These are phyloP conservation scores for Chalaropsis thielavioides DNA, from an alignment of 2,329 filamentous ascomycete genomes.

Conservation along the genomic window DNA sequence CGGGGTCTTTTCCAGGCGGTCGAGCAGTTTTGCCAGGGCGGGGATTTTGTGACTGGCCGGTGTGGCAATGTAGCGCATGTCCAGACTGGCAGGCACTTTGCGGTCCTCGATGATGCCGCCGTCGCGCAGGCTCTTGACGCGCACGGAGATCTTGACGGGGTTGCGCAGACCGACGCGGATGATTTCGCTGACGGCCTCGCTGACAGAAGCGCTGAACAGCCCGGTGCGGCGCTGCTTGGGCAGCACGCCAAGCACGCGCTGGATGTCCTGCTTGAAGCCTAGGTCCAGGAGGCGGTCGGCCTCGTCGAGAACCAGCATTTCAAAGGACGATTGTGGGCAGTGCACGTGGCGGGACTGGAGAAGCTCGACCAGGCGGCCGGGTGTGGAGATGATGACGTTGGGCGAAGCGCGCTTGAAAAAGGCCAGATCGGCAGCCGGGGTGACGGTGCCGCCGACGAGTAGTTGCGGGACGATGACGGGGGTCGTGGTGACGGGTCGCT, in stretches of 20 bases:
- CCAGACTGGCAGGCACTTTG: conserved; percentile 78
- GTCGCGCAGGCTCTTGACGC: conserved; percentile 60
- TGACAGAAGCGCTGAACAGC: conserved; percentile 89
- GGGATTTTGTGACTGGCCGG: conserved; percentile 70
- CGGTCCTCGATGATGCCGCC: conserved; percentile 61
- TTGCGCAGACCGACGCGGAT: conserved; percentile 85
- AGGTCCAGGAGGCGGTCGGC: conserved; percentile 85
- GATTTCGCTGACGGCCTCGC: conserved; percentile 83
- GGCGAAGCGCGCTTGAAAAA: conserved; percentile 71
- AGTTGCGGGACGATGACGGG: conserved; percentile 68
- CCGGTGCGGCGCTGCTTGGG: conserved; percentile 91
- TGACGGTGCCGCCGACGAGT: conserved; percentile 65
- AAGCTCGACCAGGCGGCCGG: conserved; percentile 76
- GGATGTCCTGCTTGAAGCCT: conserved; percentile 83
- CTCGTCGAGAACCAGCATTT: conserved; percentile 85
- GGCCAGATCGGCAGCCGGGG: conserved; percentile 73
- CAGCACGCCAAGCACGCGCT: conserved; percentile 66
- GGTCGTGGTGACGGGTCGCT: conserved; percentile 33
- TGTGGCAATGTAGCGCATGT: conserved; percentile 70
- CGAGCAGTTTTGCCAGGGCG: conserved; percentile 54
- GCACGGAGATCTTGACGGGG: conserved; percentile 86
- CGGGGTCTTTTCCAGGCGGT: conserved; percentile 54
- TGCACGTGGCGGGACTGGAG: conserved; percentile 77
- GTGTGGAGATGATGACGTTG: conserved; percentile 81
- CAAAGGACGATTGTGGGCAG: conserved; percentile 76